These are phyloP conservation scores for Ascochyta koolunga DNA, from an alignment of 2,329 filamentous ascomycete genomes.

Conservation along the genomic window DNA sequence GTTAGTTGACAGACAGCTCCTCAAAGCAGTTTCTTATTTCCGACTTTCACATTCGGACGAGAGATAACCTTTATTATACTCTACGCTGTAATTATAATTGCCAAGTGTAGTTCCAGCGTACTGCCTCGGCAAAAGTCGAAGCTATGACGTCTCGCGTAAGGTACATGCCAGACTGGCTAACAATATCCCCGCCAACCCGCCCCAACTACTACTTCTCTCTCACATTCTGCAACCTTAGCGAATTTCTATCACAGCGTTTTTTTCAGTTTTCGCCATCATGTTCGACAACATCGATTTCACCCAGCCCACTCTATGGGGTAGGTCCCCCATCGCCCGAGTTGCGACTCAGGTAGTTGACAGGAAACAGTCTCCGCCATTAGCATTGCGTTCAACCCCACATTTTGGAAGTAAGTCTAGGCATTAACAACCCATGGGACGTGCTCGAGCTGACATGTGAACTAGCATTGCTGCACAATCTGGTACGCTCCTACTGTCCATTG, in stretches of 20 bases:
- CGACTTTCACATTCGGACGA: too few species aligned
- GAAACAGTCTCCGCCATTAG: conserved; percentile 74
- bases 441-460: conserved; percentile 8
- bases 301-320: conserved; percentile 57
- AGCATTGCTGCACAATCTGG: conserved; percentile 86
- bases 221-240: background rate
- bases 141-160: conserved; percentile 41
- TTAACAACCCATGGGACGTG: background rate
- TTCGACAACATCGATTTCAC: conserved; percentile 49
- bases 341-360: conserved; percentile 2
- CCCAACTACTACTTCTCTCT: background rate
- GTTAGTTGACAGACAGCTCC: too few species aligned
- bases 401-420: conserved; percentile 81
- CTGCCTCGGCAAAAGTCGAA: conserved; percentile 17
- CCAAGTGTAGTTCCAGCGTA: background rate
- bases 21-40: too few species aligned
- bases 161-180: conserved; percentile 30
- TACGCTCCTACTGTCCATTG: conserved; percentile 48
- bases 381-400: conserved; percentile 96
- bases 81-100: background rate
- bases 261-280: conserved; percentile 21
- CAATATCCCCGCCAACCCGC: conserved; percentile 24
- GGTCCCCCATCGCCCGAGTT: conserved; percentile 23
- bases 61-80: too few species aligned
- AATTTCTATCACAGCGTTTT: background rate